phyloP scores from a whole-genome alignment of 2,329 filamentous ascomycete genomes.

The Dothideomycetes sp. region DNA sequence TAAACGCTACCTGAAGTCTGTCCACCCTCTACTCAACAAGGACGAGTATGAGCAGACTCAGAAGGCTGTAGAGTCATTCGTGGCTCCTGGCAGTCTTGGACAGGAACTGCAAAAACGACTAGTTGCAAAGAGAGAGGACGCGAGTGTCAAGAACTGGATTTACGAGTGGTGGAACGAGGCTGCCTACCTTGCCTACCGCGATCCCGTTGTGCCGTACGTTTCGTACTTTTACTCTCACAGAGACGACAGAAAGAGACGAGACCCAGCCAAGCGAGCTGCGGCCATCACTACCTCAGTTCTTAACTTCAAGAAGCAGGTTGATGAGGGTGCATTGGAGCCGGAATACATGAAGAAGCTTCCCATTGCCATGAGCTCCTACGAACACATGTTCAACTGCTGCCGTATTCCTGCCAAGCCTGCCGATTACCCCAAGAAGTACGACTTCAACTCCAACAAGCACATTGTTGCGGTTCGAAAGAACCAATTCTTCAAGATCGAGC shows the following conservation, averaged over 20 bases:
- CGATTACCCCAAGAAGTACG: conserved; percentile 76
- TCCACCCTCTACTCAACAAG: conserved; percentile 61
- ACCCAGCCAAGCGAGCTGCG: conserved; percentile 86
- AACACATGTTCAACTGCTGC: conserved; percentile 97
- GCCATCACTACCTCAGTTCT: conserved; percentile 76
- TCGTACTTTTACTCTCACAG: conserved; percentile 99
- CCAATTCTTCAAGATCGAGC: conserved; percentile 86
- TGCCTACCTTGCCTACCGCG: conserved; percentile 85
- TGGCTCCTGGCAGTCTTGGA: conserved; percentile 75
- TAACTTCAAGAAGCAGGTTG: conserved; percentile 91
- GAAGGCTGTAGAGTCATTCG: conserved; percentile 77
- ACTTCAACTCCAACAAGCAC: conserved; percentile 65
- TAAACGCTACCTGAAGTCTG: conserved; percentile 66
- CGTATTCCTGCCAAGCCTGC: conserved; percentile 72
- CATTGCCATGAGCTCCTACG: conserved; percentile 95
- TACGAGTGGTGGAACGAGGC: conserved; percentile 97
- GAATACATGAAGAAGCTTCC: conserved; percentile 98
- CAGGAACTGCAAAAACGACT: conserved; percentile 81
- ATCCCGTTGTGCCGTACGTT: conserved; percentile 94
- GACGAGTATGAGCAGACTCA: conserved; percentile 62
- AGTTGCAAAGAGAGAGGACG: conserved; percentile 64
- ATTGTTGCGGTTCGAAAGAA: conserved; percentile 89
- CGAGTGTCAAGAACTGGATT: conserved; percentile 84
- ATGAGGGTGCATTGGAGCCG: conserved; percentile 71
- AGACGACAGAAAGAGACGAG: conserved; percentile 76